Base-by-base conservation (phyloP, 2,329 filamentous ascomycete genomes). In the Clathrospora elynae region DNA sequence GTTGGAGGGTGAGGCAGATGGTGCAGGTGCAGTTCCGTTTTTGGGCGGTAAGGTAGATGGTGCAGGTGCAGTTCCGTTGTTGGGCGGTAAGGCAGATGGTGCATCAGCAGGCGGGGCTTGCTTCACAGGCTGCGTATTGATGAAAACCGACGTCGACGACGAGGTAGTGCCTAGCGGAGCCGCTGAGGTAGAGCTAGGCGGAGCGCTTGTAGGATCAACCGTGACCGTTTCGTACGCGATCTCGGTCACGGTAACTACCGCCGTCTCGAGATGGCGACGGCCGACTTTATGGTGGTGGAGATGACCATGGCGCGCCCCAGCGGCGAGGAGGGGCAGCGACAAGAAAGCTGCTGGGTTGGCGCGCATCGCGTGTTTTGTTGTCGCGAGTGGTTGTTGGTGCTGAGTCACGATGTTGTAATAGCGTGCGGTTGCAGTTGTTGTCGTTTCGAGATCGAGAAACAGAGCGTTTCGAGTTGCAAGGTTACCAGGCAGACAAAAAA, bases 241-340 rank as follows among this genome's bases (percentile, higher is more conserved):
- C 11, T 57, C 29, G 3, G 47, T 57, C 14, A 57, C 37, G n/a
- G 44, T 36, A 2, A 55, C 37, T 0, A 49, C 23, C 11, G 46
- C 12, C 1, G 43, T 40, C 11, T 29, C 24, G 9, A 52, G 17
- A 2, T 22, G 39, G 9, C 43, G 43, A 22, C 17, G 28, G 25
- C 25, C 19, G 16, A 42, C 18, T 20, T 20, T 23, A 29, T 35
- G 30, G 12, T 8, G 30, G 11, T 45, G n/a, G 9, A 18, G 9
- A 22, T 50, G 41, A 17, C 13, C 6, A 13, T 48, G 35, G 1
- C 13, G 36, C 7, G 25, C 34, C n/a, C 35, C 40, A 1, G 26
- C n/a, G 6, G 35, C 35, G 8, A 49, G 20, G 6, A 53, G 25
- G 3, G 25, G 41, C 7, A 53, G 7, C 7, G 22, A 2, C 1